These are phyloP conservation scores for Penicillium crustosum DNA, from an alignment of 2,329 filamentous ascomycete species.

Conservation along the genomic window DNA sequence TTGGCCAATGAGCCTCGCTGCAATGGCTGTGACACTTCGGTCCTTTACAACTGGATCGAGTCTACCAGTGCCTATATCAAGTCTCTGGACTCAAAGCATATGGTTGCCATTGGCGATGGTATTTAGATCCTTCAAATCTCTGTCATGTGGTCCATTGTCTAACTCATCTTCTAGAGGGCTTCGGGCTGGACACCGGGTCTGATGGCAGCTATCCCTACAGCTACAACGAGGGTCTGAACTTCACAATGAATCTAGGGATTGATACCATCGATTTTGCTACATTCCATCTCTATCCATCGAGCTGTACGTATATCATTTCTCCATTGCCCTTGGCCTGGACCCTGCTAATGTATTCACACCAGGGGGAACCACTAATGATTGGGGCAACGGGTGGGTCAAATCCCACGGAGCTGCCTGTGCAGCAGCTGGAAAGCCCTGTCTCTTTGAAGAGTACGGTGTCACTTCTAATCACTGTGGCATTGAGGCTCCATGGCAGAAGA, in stretches of 20 bases:
- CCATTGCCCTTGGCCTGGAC: neutral
- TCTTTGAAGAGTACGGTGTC: conserved; percentile 45
- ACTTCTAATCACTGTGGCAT: conserved; percentile 29
- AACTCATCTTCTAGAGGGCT: conserved; percentile 51
- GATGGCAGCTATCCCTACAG: conserved; percentile 56
- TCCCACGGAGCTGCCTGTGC: conserved; percentile 45
- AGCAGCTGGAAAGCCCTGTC: conserved; percentile 41
- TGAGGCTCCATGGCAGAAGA: conserved; percentile 39
- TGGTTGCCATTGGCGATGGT: conserved; percentile 62
- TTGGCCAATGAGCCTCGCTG: conserved; percentile 67
- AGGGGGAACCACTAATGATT: conserved; percentile 42
- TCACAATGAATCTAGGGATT: conserved; percentile 53
- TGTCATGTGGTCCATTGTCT: neutral
- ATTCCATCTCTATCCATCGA: conserved; percentile 53
- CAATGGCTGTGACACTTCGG: conserved; percentile 56
- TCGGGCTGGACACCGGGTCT: conserved; percentile 47
- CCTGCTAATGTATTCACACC: neutral
- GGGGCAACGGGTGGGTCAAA: conserved; percentile 50
- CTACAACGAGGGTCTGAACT: conserved; percentile 54
- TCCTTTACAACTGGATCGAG: conserved; percentile 61
- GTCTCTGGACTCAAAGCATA: conserved; percentile 58
- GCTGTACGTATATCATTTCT: conserved; percentile 36
- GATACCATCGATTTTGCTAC: conserved; percentile 57
- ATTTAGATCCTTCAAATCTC: neutral
- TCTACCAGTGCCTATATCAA: conserved; percentile 63